These are phyloP conservation scores for Zygnema cylindricum DNA, from an alignment of 139 green algal genomes.

Conservation along the genomic window DNA sequence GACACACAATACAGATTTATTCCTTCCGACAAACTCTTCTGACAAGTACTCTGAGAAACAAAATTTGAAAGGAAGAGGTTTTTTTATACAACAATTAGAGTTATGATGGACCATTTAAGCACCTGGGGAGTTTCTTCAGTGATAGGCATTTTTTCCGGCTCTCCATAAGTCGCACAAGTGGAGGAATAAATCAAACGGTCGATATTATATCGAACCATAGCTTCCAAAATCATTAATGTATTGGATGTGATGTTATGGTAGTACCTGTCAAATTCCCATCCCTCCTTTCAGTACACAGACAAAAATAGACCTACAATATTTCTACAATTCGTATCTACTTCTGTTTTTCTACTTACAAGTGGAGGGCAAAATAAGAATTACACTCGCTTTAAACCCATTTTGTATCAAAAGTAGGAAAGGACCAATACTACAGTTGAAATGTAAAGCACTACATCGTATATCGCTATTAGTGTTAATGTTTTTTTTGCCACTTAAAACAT, in stretches of 20 bases:
- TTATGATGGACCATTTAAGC: not conserved
- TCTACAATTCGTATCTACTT: too few relatives aligned
- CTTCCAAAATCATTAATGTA: slow-evolving; percentile 75
- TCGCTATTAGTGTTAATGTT: too few relatives aligned
- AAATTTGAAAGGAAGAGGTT: not conserved
- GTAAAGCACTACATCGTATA: too few relatives aligned
- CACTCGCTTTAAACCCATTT: too few relatives aligned
- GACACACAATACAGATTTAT: not conserved
- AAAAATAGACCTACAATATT: too few relatives aligned
- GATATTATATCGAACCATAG: slow-evolving; percentile 68
- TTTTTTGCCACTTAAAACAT: too few relatives aligned
- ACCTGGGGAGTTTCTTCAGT: slow-evolving; percentile 75
- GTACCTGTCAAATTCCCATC: slow-evolving; percentile 69
- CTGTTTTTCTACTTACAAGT: too few relatives aligned
- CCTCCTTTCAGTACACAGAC: too few relatives aligned
- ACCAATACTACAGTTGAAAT: too few relatives aligned
- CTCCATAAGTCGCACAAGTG: slow-evolving; percentile 80
- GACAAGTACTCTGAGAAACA: not conserved
- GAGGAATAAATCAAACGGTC: slow-evolving; percentile 68
- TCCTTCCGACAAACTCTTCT: not conserved
- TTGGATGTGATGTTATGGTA: slow-evolving; percentile 81
- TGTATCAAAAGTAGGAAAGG: too few relatives aligned
- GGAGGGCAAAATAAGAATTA: too few relatives aligned
- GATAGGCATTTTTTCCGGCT: slow-evolving; percentile 73
- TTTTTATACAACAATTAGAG: not conserved